Evolutionary conservation across 306 rosid genomes (phyloP), one percentile per base, ranked within the genome.

Genomic region (Clitoria ternatea): DNA sequence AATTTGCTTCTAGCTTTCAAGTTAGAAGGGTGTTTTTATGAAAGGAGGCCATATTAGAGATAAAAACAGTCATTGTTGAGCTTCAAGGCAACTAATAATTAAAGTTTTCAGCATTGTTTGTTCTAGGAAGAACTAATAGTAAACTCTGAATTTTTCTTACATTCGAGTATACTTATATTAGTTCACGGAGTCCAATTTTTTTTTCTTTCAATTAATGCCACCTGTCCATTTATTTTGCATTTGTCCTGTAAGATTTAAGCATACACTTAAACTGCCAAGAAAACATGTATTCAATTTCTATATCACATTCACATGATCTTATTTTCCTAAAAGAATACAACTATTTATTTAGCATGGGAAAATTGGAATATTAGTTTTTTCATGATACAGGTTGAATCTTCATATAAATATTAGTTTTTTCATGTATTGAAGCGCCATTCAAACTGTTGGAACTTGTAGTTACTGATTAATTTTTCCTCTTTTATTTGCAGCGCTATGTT

Each of bases 401-500:
- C 43, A 26, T 63, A 59, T 27, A 13, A 69, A 18, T 19, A 29
- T 59, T 13, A 37, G 52, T 22, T 56, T 5, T 62, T 71, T 55
- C 74, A 55, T 35, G 47, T 19, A 63, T 6, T 78, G 55, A n/a
- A 37, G 11, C 7, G 27, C 48, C 29, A 27, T 35, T 17, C 15
- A 49, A 64, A 33, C 55, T 47, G 3, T 57, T 6, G 33, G 68
- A 61, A 40, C 20, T 23, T 54, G 60, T 37, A 61, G 61, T 2
- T 50, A 32, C 43, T 70, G 52, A 70, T 52, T 52, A 57, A 33
- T 3, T 59, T 37, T 70, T 66, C 37, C 53, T 8, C 32, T 20
- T 69, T 29, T 75, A 26, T 40, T 43, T 83, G 85, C 84, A 95
- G 99, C 91, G 99, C 23, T 95, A 95, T 71, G 96, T 91, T 62